phyloP scores from a whole-genome alignment of 1,284 basidiomycete species.

The Xerocomus nothofagi region DNA sequence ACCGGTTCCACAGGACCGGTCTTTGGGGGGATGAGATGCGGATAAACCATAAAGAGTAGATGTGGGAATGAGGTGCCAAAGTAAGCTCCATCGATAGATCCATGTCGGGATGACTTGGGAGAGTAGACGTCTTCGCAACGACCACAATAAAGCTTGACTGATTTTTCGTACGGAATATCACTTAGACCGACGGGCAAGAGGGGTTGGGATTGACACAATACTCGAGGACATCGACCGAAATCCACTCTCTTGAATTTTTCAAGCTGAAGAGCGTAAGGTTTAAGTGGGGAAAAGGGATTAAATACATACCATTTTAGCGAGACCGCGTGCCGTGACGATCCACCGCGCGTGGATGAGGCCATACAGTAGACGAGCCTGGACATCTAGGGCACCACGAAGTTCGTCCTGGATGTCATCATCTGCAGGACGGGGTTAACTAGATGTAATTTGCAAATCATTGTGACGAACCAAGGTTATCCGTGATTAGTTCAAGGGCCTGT shows the following conservation, averaged over 20 bases:
- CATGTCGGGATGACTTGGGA: conserved; percentile 92
- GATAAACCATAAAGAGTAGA: conserved; percentile 93
- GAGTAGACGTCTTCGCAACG: conserved; percentile 97
- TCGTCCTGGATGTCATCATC: conserved; percentile 83
- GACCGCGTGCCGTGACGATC: conserved; percentile 91
- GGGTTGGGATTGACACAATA: conserved; percentile 88
- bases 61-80: conserved; percentile 97
- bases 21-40: conserved; percentile 86
- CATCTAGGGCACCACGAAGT: conserved; percentile 79
- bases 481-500: conserved; percentile 94
- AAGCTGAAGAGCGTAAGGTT: conserved; percentile 50
- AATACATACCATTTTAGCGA: conserved; percentile 88
- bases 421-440: conserved; percentile 26
- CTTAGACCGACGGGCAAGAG: conserved; percentile 94
- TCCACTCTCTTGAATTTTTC: conserved; percentile 97
- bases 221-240: conserved; percentile 94
- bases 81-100: conserved; percentile 94
- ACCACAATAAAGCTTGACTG: conserved; percentile 95
- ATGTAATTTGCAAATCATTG: neutral
- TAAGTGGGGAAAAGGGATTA: neutral
- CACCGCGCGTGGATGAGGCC: conserved; percentile 96
- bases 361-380: conserved; percentile 87
- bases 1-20: conserved; percentile 57
- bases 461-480: conserved; percentile 82
- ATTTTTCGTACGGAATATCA: conserved; percentile 93